A percentile compares a stretch with the other conserved stretches of the same genome.
phyloP scores from a whole-genome alignment of 192 early-diverging fungal genomes.

The Umbelopsis sp. region DNA sequence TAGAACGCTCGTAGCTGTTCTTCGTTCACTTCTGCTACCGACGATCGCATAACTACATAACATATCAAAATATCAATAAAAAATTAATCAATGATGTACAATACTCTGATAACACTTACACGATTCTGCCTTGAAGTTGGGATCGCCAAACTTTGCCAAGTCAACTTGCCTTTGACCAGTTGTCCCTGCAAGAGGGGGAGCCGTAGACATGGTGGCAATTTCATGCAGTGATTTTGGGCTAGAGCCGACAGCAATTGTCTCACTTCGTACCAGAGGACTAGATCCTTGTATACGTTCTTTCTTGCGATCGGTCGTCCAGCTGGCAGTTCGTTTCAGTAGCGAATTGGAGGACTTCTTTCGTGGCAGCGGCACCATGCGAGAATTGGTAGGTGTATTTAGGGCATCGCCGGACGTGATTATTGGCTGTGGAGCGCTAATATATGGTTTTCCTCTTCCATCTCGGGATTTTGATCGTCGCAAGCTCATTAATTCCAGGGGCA shows the following conservation, averaged over 20 bases:
- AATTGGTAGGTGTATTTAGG: neutral
- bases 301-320: slow-evolving; percentile 19
- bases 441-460: slow-evolving; percentile 5
- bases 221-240: neutral
- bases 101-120: slow-evolving; percentile 32
- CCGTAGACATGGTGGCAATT: neutral
- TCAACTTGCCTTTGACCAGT: slow-evolving; percentile 37
- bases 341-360: slow-evolving; percentile 20
- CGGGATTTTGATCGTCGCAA: slow-evolving; percentile 20
- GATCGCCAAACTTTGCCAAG: slow-evolving; percentile 49
- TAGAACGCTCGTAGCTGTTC: slow-evolving; percentile 60
- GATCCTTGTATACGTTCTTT: neutral
- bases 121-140: slow-evolving; percentile 55
- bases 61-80: neutral
- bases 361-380: neutral
- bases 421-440: slow-evolving; percentile 17
- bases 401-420: neutral
- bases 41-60: slow-evolving; percentile 52
- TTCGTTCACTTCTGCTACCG: slow-evolving; percentile 56
- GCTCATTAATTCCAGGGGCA: neutral
- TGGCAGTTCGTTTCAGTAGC: slow-evolving; percentile 5
- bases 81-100: neutral
- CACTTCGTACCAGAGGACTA: slow-evolving; percentile 2
- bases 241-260: neutral
- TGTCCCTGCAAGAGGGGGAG: slow-evolving; percentile 15